Evolutionary conservation across 179 eudicot genomes (phyloP), one percentile per base, ranked within the genome.

Genomic region (Heliamphora pulchella): DNA sequence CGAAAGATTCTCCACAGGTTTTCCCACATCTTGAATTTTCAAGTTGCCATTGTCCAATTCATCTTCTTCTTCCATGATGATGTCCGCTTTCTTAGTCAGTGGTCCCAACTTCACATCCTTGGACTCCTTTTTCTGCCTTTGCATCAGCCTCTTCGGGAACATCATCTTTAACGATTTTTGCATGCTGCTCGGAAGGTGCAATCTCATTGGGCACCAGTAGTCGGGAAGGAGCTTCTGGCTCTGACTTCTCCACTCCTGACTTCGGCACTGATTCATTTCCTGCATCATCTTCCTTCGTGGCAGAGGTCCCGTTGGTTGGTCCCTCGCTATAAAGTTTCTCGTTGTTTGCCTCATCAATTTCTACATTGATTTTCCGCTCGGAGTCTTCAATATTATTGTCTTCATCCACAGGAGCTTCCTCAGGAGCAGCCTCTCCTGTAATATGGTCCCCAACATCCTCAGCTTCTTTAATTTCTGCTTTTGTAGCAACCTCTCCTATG

Each of bases 351-450:
- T 66, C 59, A 75, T 44, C 74, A 46, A 44, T 44, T 17, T 44
- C 50, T 17, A 46, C 54, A 5, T 73, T 73, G 20, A 31, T 80
- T 69, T 81, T 63, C n/a, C 70, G 75, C 43, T 15, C 41, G 53
- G 15, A 17, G 8, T 71, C 75, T 14, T 69, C 17, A 8, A 46
- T 50, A 64, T 66, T 73, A 65, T 31, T 31, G 31, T 72, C 74
- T 20, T 62, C 55, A 76, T 81, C 74, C 7, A 78, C 81, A 66
- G 74, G 79, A 71, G 66, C 79, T 11, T 58, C 74, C 61, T 83
- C 47, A n/a, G 64, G 8, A 20, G 54, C 18, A 18, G 22, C 61
- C 77, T 20, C 63, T 74, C 9, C 74, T 71, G n/a, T 31, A 31
- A 31, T 31, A 31, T 31, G 31, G 31, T 31, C 31, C 31, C 31